phyloP scores from a whole-genome alignment of 2,329 filamentous ascomycete species.

The Diplodia seriata region DNA sequence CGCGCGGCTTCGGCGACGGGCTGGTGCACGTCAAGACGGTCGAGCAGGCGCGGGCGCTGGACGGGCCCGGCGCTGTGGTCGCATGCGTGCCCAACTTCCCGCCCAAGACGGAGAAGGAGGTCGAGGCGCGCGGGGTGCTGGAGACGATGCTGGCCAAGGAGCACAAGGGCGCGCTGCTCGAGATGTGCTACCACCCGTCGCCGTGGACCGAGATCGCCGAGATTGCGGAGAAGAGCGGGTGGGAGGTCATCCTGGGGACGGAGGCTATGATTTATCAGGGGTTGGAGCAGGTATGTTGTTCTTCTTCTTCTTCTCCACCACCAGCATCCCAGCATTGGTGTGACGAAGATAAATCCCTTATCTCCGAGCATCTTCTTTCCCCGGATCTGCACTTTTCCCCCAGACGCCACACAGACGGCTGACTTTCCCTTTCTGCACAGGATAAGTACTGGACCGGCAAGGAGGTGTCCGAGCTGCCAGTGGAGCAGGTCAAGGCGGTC shows the following conservation, averaged over 20 bases:
- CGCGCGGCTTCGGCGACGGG: slow-evolving; percentile 64
- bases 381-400: slow-evolving; percentile 31
- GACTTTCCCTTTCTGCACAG: slow-evolving; percentile 35
- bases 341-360: not conserved
- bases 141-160: slow-evolving; percentile 58
- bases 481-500: slow-evolving; percentile 64
- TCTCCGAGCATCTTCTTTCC: slow-evolving; percentile 2
- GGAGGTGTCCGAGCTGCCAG: slow-evolving; percentile 64
- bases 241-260: slow-evolving; percentile 77
- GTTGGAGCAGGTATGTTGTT: slow-evolving; percentile 65
- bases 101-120: slow-evolving; percentile 70
- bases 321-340: too few relatives aligned
- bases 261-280: slow-evolving; percentile 82
- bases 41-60: slow-evolving; percentile 65
- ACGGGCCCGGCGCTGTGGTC: slow-evolving; percentile 70
- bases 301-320: too few relatives aligned
- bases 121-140: slow-evolving; percentile 63
- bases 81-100: slow-evolving; percentile 78
- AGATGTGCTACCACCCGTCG: slow-evolving; percentile 83
- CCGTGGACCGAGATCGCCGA: slow-evolving; percentile 72
- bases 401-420: slow-evolving; percentile 24
- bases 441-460: slow-evolving; percentile 68
- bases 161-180: slow-evolving; percentile 72
- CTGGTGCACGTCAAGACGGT: slow-evolving; percentile 68
- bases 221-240: slow-evolving; percentile 66